Conservation (phyloP, 768 basidiomycete genomes). For the Kwoniella heveanensis region DNA sequence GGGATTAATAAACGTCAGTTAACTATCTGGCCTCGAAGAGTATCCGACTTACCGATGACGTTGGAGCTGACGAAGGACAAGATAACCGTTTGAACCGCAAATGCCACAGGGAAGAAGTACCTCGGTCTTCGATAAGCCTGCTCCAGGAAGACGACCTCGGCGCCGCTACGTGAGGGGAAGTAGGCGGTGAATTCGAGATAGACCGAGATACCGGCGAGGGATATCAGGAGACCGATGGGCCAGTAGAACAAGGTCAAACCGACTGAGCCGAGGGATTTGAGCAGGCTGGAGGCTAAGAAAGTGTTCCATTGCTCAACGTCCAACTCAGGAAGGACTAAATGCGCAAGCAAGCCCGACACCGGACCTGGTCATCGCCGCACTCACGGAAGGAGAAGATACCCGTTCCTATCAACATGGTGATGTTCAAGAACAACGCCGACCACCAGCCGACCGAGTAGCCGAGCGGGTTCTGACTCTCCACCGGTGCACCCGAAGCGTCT, state of each 20-base stretch:
- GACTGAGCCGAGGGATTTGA: constrained; percentile 26
- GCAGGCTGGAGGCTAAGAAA: constrained; percentile 20
- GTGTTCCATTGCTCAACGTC: too few relatives aligned
- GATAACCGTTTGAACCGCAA: constrained; percentile 34
- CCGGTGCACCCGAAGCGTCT: constrained; percentile 36
- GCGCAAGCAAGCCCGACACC: too few relatives aligned
- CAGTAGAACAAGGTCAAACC: constrained; percentile 36
- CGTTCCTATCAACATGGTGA: constrained; percentile 40
- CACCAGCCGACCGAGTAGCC: constrained; percentile 32
- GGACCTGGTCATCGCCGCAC: too few relatives aligned
- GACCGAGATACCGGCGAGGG: constrained; percentile 30
- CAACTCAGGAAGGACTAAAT: too few relatives aligned
- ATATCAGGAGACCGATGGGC: constrained; percentile 31
- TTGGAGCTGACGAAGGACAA: constrained; percentile 34
- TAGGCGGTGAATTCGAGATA: constrained; percentile 38
- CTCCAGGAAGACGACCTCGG: constrained; percentile 41
- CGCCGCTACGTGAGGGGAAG: constrained; percentile 38
- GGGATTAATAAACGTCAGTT: not conserved
- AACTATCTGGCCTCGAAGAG: too few relatives aligned
- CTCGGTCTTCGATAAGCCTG: constrained; percentile 27
- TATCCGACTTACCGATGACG: constrained; percentile 22
- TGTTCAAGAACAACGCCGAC: constrained; percentile 29
- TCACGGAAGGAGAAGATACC: constrained; percentile 39
- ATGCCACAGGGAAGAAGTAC: constrained; percentile 42
- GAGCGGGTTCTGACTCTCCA: constrained; percentile 28